These are phyloP conservation scores for Radiomyces spectabilis DNA, from an alignment of 192 early-diverging fungal genomes.

Conservation along the genomic window DNA sequence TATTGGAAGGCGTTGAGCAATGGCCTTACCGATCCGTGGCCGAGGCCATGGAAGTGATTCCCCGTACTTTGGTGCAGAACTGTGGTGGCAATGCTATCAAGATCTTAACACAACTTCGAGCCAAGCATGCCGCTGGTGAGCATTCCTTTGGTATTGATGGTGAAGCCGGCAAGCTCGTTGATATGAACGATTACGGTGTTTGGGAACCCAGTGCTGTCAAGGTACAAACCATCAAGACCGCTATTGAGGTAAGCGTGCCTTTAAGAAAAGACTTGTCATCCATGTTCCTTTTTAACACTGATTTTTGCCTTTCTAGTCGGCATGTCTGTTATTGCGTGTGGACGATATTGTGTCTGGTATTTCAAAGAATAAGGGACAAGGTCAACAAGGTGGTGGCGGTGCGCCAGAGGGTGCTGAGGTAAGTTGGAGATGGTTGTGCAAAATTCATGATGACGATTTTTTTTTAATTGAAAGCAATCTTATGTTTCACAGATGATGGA, in stretches of 20 bases:
- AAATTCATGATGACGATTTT: too few species aligned
- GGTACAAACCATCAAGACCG: constrained; percentile 99
- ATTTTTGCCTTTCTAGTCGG: constrained; percentile 40
- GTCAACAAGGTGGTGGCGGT: constrained; percentile 24
- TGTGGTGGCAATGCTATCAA: constrained; percentile 99
- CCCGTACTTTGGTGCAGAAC: constrained; percentile 97
- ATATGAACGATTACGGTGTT: constrained; percentile 96
- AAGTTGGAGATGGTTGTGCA: too few species aligned
- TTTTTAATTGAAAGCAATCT: too few species aligned
- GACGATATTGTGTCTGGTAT: constrained; percentile 98
- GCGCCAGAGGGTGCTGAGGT: too few species aligned
- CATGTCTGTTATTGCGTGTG: constrained; percentile 74
- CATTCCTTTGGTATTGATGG: constrained; percentile 96
- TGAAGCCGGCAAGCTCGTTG: constrained; percentile 80
- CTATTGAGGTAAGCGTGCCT: constrained; percentile 76
- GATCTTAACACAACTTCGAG: constrained; percentile 85
- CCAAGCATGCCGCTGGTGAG: constrained; percentile 88
- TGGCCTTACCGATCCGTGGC: constrained; percentile 96
- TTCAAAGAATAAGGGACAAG: constrained; percentile 50
- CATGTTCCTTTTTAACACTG: background rate
- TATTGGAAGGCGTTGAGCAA: constrained; percentile 84
- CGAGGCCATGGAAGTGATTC: constrained; percentile 95
- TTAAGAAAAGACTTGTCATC: constrained; percentile 2
- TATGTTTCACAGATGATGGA: too few species aligned
- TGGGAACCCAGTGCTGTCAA: constrained; percentile 99